Evolutionary conservation across 139 green algal genomes (phyloP), one percentile per base, ranked within the genome.

Genomic region (Trebouxia sp.): DNA sequence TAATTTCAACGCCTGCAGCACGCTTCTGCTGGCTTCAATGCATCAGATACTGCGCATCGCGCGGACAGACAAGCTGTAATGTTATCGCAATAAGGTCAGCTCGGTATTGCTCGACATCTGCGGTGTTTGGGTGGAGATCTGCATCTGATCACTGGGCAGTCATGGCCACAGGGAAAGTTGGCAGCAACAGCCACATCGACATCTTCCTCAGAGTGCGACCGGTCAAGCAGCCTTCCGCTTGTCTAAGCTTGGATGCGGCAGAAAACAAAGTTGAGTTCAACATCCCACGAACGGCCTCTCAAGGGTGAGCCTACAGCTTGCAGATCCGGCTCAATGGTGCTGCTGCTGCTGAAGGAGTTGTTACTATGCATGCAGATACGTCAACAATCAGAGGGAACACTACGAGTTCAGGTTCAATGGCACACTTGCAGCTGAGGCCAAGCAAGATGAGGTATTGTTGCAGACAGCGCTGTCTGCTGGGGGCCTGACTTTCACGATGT

Each of bases 381-480:
- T 97, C n/a, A 97, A 98, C 87, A 97, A 98, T 76, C 85, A 92
- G 82, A 70, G 85, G 8, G 93, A 96, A 79, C 85, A 90, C 28
- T 95, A 94, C 77, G 39, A 89, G 7, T 97, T 97, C 83, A 80
- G 80, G 0, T 97, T 97, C 80, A 93, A 94, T 80, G 93, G 92
- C 45, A 88, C 97, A 35, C 77, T 98, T 8, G 79, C 55, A 6
- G 75, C 84, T 24, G 88, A 96, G 22, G 89, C 91, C 30, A 96
- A 94, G 80, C 94, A 98, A 82, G 92, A 95, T 78, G 87, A 94
- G 88, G 91, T 92, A 39, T 65, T 65, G 53, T 8, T 14, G 53
- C 53, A 66, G 5, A 37, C 14, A 28, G n/a, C 7, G n/a, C n/a
- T 66, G n/a, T 39, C 15, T n/a, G 15, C 14, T 58, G 15, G 48